phyloP scores from a whole-genome alignment of 352 stramenopile genomes.

The Elongisporangium undulatum region DNA sequence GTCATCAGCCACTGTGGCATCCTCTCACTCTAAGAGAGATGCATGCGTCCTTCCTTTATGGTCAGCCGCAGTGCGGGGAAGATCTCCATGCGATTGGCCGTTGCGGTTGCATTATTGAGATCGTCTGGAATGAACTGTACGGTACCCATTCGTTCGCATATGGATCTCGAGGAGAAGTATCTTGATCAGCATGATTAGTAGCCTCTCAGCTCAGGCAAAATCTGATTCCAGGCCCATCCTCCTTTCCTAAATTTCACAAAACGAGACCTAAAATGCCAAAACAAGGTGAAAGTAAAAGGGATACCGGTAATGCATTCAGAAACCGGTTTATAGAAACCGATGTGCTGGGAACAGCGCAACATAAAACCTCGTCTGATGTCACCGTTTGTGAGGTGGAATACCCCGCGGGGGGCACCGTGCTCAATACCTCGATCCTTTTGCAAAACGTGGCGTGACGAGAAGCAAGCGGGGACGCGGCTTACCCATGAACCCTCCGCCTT shows the following conservation, averaged over 20 bases:
- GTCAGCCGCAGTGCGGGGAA: background rate
- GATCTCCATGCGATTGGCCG: background rate
- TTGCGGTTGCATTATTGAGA: background rate
- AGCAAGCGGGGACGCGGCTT: conserved; percentile 2
- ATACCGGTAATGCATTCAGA: background rate
- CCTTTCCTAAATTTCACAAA: background rate
- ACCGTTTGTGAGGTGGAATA: background rate
- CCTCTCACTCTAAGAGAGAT: background rate
- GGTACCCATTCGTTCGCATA: too few relatives aligned
- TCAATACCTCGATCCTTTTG: background rate
- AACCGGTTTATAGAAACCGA: background rate
- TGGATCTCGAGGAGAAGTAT: background rate
- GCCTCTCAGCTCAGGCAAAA: background rate
- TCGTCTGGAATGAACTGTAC: too few relatives aligned
- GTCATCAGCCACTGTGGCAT: background rate
- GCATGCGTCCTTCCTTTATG: background rate
- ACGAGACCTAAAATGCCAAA: background rate
- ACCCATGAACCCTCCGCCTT: conserved; percentile 28
- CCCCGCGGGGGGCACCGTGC: background rate
- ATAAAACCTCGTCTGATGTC: background rate
- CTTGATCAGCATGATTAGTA: background rate
- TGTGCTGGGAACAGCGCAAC: background rate
- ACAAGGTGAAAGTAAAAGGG: background rate
- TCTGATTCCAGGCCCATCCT: background rate
- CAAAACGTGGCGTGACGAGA: background rate